phyloP scores from a whole-genome alignment of 2,329 filamentous ascomycete genomes.

The Cadophora gregata region DNA sequence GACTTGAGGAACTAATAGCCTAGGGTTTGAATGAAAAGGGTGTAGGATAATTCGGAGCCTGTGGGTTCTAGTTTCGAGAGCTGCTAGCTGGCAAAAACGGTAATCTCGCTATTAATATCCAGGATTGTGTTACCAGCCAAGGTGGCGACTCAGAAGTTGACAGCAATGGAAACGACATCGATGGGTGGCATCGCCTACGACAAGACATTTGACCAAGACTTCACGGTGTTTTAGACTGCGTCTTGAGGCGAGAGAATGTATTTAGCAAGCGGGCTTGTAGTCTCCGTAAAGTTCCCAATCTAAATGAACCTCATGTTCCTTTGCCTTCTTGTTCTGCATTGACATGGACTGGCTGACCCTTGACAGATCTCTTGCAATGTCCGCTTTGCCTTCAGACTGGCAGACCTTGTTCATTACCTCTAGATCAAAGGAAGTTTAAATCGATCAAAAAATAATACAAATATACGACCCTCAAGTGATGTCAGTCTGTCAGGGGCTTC shows the following conservation, averaged over 20 bases:
- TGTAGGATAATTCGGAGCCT: constrained; percentile 21
- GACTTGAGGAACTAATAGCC: constrained; percentile 21
- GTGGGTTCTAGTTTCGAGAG: constrained; percentile 18
- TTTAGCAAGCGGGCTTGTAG: too few relatives aligned
- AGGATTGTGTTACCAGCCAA: background rate
- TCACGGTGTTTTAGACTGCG: too few relatives aligned
- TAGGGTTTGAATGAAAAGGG: constrained; percentile 18
- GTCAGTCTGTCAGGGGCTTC: background rate
- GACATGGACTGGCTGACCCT: background rate
- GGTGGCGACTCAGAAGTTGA: too few relatives aligned
- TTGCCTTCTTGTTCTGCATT: background rate
- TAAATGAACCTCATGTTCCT: background rate
- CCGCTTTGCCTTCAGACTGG: background rate
- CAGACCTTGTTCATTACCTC: background rate
- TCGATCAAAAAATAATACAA: background rate
- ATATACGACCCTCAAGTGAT: background rate
- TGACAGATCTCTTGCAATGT: background rate
- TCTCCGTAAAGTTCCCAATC: too few relatives aligned
- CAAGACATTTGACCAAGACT: too few relatives aligned
- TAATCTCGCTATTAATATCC: too few relatives aligned
- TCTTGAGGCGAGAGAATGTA: too few relatives aligned
- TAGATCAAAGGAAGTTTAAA: background rate
- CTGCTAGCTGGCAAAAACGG: constrained; percentile 2
- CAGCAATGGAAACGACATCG: too few relatives aligned
- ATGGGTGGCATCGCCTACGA: too few relatives aligned